A percentile compares a stretch with the other conserved stretches of the same genome.
These are phyloP conservation scores for Daedaleopsis nitida DNA, from an alignment of 768 basidiomycete genomes.

Conservation along the genomic window DNA sequence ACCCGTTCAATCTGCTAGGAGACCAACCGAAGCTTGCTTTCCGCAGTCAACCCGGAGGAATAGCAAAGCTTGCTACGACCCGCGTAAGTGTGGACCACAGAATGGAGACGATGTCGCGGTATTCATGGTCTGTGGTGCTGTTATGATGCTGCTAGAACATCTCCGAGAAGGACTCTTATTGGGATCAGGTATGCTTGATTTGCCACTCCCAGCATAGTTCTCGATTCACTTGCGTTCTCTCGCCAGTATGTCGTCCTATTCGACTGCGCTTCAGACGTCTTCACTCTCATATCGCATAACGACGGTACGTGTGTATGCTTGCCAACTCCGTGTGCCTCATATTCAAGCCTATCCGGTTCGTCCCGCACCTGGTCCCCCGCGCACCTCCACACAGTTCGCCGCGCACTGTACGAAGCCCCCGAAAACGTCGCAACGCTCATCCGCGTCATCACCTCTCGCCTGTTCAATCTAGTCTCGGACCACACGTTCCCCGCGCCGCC, in stretches of 20 bases:
- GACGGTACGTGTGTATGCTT: constrained; percentile 59
- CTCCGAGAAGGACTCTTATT: constrained; percentile 74
- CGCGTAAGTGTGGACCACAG: constrained; percentile 54
- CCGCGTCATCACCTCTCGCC: constrained; percentile 62
- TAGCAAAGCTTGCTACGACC: constrained; percentile 70
- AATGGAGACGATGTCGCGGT: neutral
- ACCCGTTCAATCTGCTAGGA: constrained; percentile 76
- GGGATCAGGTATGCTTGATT: constrained; percentile 72
- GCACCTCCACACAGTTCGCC: constrained; percentile 58
- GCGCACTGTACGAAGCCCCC: constrained; percentile 78
- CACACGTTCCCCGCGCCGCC: constrained; percentile 75
- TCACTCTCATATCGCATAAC: constrained; percentile 83
- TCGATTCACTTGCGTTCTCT: neutral
- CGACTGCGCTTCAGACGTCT: constrained; percentile 89
- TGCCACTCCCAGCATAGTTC: neutral
- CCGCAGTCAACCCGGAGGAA: constrained; percentile 78
- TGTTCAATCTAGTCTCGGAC: constrained; percentile 76
- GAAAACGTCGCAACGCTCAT: constrained; percentile 87
- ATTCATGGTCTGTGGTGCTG: neutral
- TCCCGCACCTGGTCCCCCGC: neutral
- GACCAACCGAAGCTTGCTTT: constrained; percentile 92
- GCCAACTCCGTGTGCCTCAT: neutral
- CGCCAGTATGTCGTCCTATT: constrained; percentile 79
- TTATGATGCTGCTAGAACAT: constrained; percentile 58
- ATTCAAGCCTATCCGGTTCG: neutral